Base-by-base conservation (phyloP, 768 basidiomycete species). In the Tylopilus balloui region DNA sequence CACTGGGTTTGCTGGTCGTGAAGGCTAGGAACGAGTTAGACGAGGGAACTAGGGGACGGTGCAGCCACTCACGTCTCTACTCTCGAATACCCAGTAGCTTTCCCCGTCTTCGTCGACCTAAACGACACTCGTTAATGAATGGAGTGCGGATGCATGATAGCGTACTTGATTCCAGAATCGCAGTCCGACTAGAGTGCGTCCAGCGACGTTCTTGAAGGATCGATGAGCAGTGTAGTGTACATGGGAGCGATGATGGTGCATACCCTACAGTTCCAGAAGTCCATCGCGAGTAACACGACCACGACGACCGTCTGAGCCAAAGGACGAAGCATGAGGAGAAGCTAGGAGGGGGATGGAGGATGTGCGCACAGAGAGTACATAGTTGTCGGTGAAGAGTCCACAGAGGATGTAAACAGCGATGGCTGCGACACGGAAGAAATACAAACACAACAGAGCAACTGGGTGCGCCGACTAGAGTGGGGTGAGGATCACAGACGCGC, bases 241-340 rank as follows among this genome's bases (percentile, higher is more conserved):
- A 29, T 21, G 2, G 6, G 7, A 42, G 13, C 10, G 12, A 41
- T 41, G 19, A 47, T 9, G 31, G 40, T 24, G 51, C 80, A 52
- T 61, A 92, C 91, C 65, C 93, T 75, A 57, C 91, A 92, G 60
- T 95, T 97, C 96, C 95, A 99, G 68, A 99, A 99, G 71, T 99
- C 96, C 81, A 95, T 87, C 0, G 94, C 88, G 21, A 99, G 80
- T 14, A 99, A 74, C 2, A 97, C 84, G 19, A 98, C 96, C 0
- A 98, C 95, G 9, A 81, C 69, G 4, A 99, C 94, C 21, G 93
- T 95, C 83, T 85, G 60, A 20, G 48, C 24, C 19, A 31, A 42
- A 21, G 21, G 23, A 44, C 36, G 40, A 19, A 15, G 31, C 20
- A 35, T 46, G 36, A 47, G 48, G 43, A 19, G 45, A 17, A n/a